Base-by-base conservation (phyloP, 1,284 basidiomycete species). In the Vanrija pseudolonga region DNA sequence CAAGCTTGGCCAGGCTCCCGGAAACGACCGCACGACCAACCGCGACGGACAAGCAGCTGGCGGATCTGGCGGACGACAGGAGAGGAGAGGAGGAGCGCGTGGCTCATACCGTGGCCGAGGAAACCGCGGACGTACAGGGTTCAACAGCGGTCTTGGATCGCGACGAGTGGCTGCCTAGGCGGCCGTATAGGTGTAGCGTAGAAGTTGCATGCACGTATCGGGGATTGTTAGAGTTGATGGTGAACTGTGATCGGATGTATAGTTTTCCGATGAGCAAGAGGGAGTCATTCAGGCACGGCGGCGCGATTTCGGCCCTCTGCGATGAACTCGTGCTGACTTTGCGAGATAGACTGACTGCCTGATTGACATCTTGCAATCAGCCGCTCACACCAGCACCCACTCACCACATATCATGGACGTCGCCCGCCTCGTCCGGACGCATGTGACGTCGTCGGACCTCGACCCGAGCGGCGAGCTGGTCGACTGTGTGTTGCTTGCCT, bases 1-100 rank as follows among this genome's bases (percentile, higher is more conserved):
- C 66, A 95, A 95, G 77, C 83, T 95, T 61, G 90, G 90, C 45
- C 82, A 82, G 15, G 77, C 79, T 42, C 80, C 81, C 18, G 90
- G 87, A 82, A 51, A 45, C 40, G 62, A 59, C 48, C 50, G 61
- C 26, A 81, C 81, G 37, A 89, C 89, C 51, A 80, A 67, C 18
- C 60, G 64, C 17, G 64, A 66, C 23, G 63, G 64, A 9, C 65
- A 62, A 19, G 66, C 65, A 20, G 65, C 69, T 11, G 61, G 67
- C 12, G 64, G 65, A 47, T 62, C 70, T 23, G 62, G 70, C 45
- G 67, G 68, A 24, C 62, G 66, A 37, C 63, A 68, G 20, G 71
- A 72, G 60, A 60, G 74, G 55, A 64, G 71, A 56, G 72, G 70
- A 14, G 69, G 66, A 32, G 64, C 55, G 24, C 64, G 71, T 46